A percentile compares a stretch with the other conserved stretches of the same genome.
Conservation (phyloP, 495 filamentous ascomycete species). For the Parathielavia appendiculata region DNA sequence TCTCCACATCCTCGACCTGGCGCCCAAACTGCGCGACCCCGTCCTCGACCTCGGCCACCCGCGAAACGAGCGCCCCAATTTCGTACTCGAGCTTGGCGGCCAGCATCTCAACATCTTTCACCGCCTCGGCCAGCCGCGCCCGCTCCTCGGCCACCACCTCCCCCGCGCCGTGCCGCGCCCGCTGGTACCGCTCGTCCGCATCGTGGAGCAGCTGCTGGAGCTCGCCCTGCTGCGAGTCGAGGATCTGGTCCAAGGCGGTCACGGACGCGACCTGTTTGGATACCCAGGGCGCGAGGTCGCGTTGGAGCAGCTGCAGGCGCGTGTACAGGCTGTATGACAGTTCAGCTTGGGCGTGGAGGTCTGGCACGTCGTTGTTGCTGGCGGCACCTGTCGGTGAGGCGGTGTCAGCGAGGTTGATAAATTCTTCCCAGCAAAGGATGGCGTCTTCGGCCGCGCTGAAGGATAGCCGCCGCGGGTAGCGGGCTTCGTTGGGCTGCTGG, state of each 20-base stretch:
- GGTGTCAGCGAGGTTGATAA: slow-evolving; percentile 40
- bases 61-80: slow-evolving; percentile 69
- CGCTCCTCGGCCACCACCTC: slow-evolving; percentile 65
- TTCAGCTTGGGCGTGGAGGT: slow-evolving; percentile 37
- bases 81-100: slow-evolving; percentile 93
- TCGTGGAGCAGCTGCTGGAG: slow-evolving; percentile 65
- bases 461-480: slow-evolving; percentile 76
- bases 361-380: background rate
- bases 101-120: slow-evolving; percentile 77
- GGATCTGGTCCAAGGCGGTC: slow-evolving; percentile 56
- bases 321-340: slow-evolving; percentile 56
- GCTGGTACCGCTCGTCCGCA: slow-evolving; percentile 58
- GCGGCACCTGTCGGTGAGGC: slow-evolving; percentile 31
- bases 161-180: slow-evolving; percentile 58
- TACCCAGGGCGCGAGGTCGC: slow-evolving; percentile 59
- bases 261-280: slow-evolving; percentile 57
- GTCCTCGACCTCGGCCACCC: slow-evolving; percentile 84
- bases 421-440: slow-evolving; percentile 63
- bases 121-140: slow-evolving; percentile 59
- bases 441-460: slow-evolving; percentile 89
- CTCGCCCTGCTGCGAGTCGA: slow-evolving; percentile 56
- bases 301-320: slow-evolving; percentile 45
- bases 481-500: slow-evolving; percentile 46
- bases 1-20: slow-evolving; percentile 75
- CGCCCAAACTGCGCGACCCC: slow-evolving; percentile 74